Evolutionary conservation across 2,329 filamentous ascomycete genomes (phyloP).

Genomic region (Neobulgaria alba): DNA sequence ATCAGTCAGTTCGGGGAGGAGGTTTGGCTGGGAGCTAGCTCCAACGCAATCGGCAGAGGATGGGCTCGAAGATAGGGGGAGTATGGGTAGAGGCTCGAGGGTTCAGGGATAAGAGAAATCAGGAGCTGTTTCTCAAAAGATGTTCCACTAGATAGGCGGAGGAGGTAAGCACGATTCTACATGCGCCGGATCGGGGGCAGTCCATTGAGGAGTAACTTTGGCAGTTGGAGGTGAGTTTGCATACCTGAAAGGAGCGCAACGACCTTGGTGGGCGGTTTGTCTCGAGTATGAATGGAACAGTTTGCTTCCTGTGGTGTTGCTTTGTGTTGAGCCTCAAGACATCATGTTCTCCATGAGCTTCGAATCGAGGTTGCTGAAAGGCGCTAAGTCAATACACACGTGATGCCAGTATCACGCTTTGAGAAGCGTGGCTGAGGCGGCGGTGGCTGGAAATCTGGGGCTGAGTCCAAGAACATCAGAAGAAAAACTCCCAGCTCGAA

Average conservation of each 20-base stretch:
- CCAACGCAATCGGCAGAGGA: not conserved
- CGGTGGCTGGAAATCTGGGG: not conserved
- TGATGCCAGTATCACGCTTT: too few species aligned
- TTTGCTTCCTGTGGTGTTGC: constrained; percentile 16
- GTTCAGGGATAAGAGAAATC: not conserved
- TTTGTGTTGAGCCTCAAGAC: not conserved
- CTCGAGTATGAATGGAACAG: constrained; percentile 9
- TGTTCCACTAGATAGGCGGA: constrained; percentile 2
- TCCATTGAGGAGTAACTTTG: constrained; percentile 1
- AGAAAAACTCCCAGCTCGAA: too few species aligned
- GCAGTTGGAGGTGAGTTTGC: not conserved
- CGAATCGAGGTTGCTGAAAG: constrained; percentile 1
- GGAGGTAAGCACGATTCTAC: constrained; percentile 3
- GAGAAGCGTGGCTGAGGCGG: too few species aligned
- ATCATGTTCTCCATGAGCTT: constrained; percentile 2
- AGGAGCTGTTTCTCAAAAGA: constrained; percentile 1
- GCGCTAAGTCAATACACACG: not conserved
- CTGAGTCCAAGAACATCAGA: too few species aligned
- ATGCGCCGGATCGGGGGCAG: constrained; percentile 1
- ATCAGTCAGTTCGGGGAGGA: constrained; percentile 2
- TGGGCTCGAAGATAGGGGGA: not conserved
- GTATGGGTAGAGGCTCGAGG: not conserved
- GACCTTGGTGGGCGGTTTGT: not conserved
- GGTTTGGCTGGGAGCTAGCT: not conserved
- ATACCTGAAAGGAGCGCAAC: constrained; percentile 8